Percentiles rank a stretch among this genome's conserved stretches.
These are phyloP conservation scores for Reutealis trisperma DNA, from an alignment of 345 rosid species.

Conservation along the genomic window DNA sequence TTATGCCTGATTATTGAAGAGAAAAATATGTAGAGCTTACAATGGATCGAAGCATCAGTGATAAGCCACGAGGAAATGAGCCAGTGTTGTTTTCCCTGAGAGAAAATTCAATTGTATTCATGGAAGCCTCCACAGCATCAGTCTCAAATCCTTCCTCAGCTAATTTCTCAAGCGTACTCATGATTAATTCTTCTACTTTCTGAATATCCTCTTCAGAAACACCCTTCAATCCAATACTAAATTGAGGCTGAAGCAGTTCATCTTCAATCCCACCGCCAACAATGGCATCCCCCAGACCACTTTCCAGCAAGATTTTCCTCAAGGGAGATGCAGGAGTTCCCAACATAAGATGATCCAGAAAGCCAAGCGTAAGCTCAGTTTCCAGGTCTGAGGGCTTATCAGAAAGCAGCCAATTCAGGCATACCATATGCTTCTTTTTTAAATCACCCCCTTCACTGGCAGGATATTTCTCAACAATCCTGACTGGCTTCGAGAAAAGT, in stretches of 20 bases:
- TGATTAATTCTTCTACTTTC: conserved; percentile 76
- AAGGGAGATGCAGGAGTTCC: conserved; percentile 97
- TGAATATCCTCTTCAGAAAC: conserved; percentile 73
- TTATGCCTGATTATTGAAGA: neutral
- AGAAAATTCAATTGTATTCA: conserved; percentile 97
- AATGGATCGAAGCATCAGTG: conserved; percentile 91
- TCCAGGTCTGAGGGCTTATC: conserved; percentile 85
- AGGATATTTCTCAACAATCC: conserved; percentile 82
- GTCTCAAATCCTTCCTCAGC: conserved; percentile 87
- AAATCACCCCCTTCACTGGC: conserved; percentile 79
- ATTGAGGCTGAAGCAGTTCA: conserved; percentile 95
- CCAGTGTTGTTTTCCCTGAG: conserved; percentile 96
- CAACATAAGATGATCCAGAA: conserved; percentile 92
- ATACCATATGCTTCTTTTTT: conserved; percentile 90
- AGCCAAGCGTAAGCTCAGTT: conserved; percentile 86
- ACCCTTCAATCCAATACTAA: conserved; percentile 89
- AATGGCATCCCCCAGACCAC: conserved; percentile 95
- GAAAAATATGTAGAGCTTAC: conserved; percentile 37
- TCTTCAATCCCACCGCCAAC: conserved; percentile 89
- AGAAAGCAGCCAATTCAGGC: conserved; percentile 88
- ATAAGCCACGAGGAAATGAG: conserved; percentile 97
- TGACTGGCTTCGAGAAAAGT: conserved; percentile 69
- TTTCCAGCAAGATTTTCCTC: conserved; percentile 87
- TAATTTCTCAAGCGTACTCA: conserved; percentile 66
- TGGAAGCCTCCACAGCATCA: conserved; percentile 95